A percentile compares a stretch with the other conserved stretches of the same genome.
Conservation (phyloP, 345 rosid species). For the Diplotaxis tenuifolia region DNA sequence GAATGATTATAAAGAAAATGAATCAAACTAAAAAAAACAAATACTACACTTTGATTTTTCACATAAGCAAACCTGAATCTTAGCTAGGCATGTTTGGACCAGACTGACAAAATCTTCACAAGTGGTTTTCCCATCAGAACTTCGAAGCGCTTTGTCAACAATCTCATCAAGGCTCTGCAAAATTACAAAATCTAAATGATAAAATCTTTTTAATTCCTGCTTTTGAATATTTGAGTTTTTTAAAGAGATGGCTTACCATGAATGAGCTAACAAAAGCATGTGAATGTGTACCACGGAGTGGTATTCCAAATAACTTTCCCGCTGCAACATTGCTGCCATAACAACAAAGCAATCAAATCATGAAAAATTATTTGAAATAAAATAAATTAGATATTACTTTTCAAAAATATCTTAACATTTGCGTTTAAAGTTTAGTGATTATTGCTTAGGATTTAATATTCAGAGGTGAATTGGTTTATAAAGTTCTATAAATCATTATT, state of each 20-base stretch:
- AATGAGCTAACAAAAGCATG: slow-evolving; percentile 99
- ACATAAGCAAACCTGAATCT: slow-evolving; percentile 58
- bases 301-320: slow-evolving; percentile 85
- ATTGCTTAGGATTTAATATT: too few species aligned
- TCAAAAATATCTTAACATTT: too few species aligned
- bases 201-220: not conserved
- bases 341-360: not conserved
- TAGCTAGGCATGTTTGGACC: slow-evolving; percentile 73
- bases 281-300: slow-evolving; percentile 95
- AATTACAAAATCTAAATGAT: slow-evolving; percentile 21
- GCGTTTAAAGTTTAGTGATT: too few species aligned
- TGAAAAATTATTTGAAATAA: too few species aligned
- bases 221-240: not conserved
- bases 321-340: slow-evolving; percentile 51
- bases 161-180: slow-evolving; percentile 88
- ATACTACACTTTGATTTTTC: not conserved
- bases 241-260: slow-evolving; percentile 49
- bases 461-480: too few species aligned
- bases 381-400: too few species aligned
- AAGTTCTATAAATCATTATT: too few species aligned
- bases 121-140: slow-evolving; percentile 60
- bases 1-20: not conserved
- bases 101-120: slow-evolving; percentile 85
- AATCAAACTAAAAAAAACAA: slow-evolving; percentile 17
- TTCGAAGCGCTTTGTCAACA: slow-evolving; percentile 53